phyloP scores from a whole-genome alignment of 305 asterid species.

The Rubia peregrina region DNA sequence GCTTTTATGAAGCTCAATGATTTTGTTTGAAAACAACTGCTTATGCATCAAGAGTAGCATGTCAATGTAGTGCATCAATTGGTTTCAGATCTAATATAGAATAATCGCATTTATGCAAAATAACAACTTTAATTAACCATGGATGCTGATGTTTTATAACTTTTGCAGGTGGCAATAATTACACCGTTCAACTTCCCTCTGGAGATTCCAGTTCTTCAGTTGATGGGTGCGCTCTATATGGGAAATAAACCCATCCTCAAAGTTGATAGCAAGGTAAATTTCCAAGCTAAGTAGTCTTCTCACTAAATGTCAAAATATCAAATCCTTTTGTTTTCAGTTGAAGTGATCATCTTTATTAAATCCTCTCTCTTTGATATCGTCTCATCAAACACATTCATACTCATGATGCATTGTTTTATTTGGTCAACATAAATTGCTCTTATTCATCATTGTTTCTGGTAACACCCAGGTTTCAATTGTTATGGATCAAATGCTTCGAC shows the following conservation, averaged over 20 bases:
- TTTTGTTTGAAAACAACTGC: not conserved
- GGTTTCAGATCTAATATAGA: not conserved
- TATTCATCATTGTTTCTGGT: not conserved
- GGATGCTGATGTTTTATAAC: constrained; percentile 3
- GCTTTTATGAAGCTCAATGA: not conserved
- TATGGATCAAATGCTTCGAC: constrained; percentile 89
- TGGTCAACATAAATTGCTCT: not conserved
- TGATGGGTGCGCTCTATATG: constrained; percentile 98
- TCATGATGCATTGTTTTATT: not conserved
- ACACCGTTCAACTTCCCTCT: constrained; percentile 95
- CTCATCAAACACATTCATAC: not conserved
- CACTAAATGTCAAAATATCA: not conserved
- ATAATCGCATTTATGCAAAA: not conserved
- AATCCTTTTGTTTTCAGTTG: not conserved
- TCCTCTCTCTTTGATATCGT: not conserved
- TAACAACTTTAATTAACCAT: not conserved
- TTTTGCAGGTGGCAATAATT: constrained; percentile 64
- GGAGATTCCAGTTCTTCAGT: constrained; percentile 93
- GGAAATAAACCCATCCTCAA: constrained; percentile 96
- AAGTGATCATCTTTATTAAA: not conserved
- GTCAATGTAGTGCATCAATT: not conserved
- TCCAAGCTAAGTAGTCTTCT: not conserved
- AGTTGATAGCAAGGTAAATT: constrained; percentile 85
- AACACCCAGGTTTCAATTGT: constrained; percentile 65
- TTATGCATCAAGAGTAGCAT: not conserved